Evolutionary conservation across 2,329 filamentous ascomycete genomes (phyloP).

Genomic region (Neurospora sp.): DNA sequence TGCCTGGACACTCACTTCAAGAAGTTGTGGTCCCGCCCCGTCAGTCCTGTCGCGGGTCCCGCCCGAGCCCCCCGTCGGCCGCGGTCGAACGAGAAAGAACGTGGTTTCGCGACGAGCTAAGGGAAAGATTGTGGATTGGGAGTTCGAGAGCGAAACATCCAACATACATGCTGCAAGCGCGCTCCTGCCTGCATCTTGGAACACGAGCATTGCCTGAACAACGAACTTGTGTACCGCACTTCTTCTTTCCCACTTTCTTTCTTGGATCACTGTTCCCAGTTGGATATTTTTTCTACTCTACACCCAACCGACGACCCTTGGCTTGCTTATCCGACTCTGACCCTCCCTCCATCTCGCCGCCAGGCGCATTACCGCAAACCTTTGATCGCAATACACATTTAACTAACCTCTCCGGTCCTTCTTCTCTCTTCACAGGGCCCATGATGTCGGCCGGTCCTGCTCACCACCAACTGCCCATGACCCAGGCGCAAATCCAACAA

Average conservation of each 20-base stretch:
- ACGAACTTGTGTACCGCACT: not conserved
- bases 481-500: conserved; percentile 43
- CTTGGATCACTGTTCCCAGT: not conserved
- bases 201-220: not conserved
- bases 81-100: not conserved
- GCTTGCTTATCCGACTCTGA: not conserved
- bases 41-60: not conserved
- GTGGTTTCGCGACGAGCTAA: not conserved
- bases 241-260: not conserved
- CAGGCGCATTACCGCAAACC: not conserved
- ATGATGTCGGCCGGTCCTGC: conserved; percentile 44
- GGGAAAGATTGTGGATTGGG: not conserved
- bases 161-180: not conserved
- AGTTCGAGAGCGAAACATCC: not conserved
- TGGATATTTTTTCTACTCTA: not conserved
- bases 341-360: not conserved
- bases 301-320: not conserved
- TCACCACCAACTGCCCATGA: conserved; percentile 40
- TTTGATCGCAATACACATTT: not conserved
- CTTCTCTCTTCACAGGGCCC: conserved; percentile 29
- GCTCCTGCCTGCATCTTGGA: not conserved
- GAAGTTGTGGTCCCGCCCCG: not conserved
- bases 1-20: not conserved
- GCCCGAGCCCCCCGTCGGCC: not conserved
- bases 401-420: conserved; percentile 1